phyloP scores from a whole-genome alignment of 2,329 filamentous ascomycete species.

The Magnaporthiopsis incrustans region DNA sequence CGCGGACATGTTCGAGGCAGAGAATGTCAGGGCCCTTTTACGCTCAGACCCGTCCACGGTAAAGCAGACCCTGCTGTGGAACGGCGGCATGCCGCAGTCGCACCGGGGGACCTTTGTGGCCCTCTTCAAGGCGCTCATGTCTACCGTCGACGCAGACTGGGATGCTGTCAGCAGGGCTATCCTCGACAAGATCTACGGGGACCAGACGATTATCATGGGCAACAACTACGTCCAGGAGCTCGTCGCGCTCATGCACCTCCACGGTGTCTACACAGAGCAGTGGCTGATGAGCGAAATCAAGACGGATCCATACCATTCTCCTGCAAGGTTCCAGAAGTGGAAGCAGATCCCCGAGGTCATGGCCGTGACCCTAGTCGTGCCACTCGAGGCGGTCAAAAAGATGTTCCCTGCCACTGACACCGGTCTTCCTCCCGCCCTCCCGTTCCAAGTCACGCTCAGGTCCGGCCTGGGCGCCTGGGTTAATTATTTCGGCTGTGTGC shows the following conservation, averaged over 20 bases:
- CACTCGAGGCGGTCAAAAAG: conserved; percentile 19
- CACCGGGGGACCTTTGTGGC: conserved; percentile 31
- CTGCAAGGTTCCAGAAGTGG: conserved; percentile 28
- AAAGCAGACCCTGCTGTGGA: conserved; percentile 6
- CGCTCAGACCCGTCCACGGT: background rate
- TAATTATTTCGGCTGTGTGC: conserved; percentile 30
- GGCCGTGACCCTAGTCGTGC: conserved; percentile 29
- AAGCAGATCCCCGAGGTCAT: conserved; percentile 25
- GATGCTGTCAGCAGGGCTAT: conserved; percentile 20
- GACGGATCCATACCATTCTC: conserved; percentile 10
- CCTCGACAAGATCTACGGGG: conserved; percentile 21
- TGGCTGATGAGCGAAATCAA: conserved; percentile 20
- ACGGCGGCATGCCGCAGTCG: conserved; percentile 20
- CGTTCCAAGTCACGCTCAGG: conserved; percentile 4
- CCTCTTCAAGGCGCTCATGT: conserved; percentile 28
- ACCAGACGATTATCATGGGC: conserved; percentile 21
- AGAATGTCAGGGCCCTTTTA: conserved; percentile 21
- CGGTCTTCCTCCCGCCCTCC: background rate
- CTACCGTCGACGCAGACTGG: conserved; percentile 27
- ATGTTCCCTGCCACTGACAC: conserved; percentile 14
- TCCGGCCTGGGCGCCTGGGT: conserved; percentile 17
- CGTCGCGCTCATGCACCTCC: conserved; percentile 25
- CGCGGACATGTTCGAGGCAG: conserved; percentile 34
- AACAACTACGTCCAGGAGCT: conserved; percentile 28
- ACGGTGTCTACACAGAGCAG: conserved; percentile 23